These are phyloP conservation scores for Kalmusia sp. DNA, from an alignment of 2,329 filamentous ascomycete genomes.

Conservation along the genomic window DNA sequence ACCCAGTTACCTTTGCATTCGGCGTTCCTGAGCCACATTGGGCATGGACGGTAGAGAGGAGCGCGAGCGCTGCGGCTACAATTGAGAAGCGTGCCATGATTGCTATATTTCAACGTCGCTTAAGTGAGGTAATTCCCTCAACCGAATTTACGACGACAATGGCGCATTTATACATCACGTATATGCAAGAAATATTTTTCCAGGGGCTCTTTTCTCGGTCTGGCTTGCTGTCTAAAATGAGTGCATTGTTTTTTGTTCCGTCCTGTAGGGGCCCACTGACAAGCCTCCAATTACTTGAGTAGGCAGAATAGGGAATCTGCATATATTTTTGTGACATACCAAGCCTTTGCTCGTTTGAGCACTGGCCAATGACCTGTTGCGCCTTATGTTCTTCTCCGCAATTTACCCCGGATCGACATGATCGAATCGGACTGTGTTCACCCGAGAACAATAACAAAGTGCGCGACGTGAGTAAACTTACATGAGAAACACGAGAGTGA, in stretches of 20 bases:
- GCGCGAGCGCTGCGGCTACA: constrained; percentile 52
- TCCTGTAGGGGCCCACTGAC: background rate
- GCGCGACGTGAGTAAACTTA: too few species aligned
- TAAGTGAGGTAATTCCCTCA: too few species aligned
- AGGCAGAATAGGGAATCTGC: background rate
- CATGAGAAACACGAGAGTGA: background rate
- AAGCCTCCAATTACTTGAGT: background rate
- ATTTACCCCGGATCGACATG: constrained; percentile 1
- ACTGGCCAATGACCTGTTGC: background rate
- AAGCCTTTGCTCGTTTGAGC: background rate
- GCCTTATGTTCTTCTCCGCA: background rate
- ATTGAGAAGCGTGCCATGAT: constrained; percentile 48
- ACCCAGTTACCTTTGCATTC: constrained; percentile 57
- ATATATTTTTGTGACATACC: background rate
- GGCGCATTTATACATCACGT: background rate
- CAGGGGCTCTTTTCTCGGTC: background rate
- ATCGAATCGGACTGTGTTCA: background rate
- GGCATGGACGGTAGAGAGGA: constrained; percentile 47
- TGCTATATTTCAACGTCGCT: background rate
- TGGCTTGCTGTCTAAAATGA: background rate
- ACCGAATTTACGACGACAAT: background rate
- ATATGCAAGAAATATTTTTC: too few species aligned
- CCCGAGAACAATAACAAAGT: background rate
- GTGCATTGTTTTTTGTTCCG: background rate
- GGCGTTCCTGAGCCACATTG: constrained; percentile 59